Evolutionary conservation across 768 basidiomycete genomes (phyloP), one percentile per base, ranked within the genome.

Genomic region (Pisolithus albus): DNA sequence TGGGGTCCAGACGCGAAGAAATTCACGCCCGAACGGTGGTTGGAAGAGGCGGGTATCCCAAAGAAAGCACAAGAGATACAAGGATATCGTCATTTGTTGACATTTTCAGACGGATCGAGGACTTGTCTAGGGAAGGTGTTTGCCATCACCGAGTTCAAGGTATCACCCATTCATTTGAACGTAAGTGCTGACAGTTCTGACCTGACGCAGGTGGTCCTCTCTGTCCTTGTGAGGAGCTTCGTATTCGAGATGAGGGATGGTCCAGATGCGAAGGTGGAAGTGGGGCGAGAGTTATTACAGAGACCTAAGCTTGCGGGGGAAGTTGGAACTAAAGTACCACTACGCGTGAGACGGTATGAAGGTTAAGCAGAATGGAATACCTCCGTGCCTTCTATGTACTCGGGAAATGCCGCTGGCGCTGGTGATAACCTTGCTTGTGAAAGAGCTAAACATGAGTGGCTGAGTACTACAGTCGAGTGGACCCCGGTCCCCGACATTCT

Each of bases 11-110:
- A 82, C 51, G 75, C 81, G 4, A 72, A 73, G 23, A 74, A 74
- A 44, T 88, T 82, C 63, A 70, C 75, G 40, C 86, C 85, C 0
- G 80, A 81, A 50, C 71, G 86, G 6, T 88, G 86, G 86, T 66
- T 86, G 8, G 58, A 58, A 4, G 64, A 66, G 4, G 65, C 64
- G 10, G 62, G 66, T 1, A 55, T 64, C 7, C 59, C 60, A 3
- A 49, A 44, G 16, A 46, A 40, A 24, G 71, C 72, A 0, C 72
- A 72, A 36, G 72, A 72, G 23, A 66, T 79, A 2, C 74, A 75
- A 56, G 80, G 78, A 13, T 67, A 79, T 54, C 69, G 72, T 0
- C 78, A 81, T 56, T 60, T 80, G 8, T 61, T 80, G 28, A 75
- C 77, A 0, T 82, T 82, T 54, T 66, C 72, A 8, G 77, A 79